A percentile compares a stretch with the other conserved stretches of the same genome.
Conservation (phyloP, 2,329 filamentous ascomycete genomes). For the Bipolaris gigantea region DNA sequence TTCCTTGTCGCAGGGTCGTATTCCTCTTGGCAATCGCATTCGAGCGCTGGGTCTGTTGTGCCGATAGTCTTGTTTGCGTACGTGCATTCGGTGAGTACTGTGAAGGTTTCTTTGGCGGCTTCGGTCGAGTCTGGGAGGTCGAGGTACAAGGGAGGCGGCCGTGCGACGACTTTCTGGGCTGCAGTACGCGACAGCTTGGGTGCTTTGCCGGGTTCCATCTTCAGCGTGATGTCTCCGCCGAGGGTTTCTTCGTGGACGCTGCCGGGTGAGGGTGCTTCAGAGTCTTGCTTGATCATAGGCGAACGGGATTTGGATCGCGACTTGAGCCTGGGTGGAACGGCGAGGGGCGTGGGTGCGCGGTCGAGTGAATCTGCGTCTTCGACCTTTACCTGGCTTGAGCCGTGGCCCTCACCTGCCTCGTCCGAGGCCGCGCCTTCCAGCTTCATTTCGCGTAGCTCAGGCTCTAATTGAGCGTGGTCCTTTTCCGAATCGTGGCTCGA, state of each 20-base stretch:
- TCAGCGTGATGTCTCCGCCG: slow-evolving; percentile 63
- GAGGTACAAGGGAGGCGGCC: slow-evolving; percentile 67
- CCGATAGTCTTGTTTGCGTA: slow-evolving; percentile 93
- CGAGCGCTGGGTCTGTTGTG: slow-evolving; percentile 86
- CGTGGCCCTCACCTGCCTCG: slow-evolving; percentile 21
- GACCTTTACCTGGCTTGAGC: slow-evolving; percentile 30
- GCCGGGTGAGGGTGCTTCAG: slow-evolving; percentile 42
- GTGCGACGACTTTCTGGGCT: slow-evolving; percentile 68
- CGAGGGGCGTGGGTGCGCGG: slow-evolving; percentile 33
- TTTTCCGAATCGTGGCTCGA: slow-evolving; percentile 41
- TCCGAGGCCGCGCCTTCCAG: slow-evolving; percentile 42
- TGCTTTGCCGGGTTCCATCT: slow-evolving; percentile 63
- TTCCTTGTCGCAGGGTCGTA: slow-evolving; percentile 62
- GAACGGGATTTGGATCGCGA: slow-evolving; percentile 38
- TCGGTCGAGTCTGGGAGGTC: slow-evolving; percentile 77
- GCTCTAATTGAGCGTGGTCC: slow-evolving; percentile 45
- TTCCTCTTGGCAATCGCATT: slow-evolving; percentile 93
- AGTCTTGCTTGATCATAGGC: slow-evolving; percentile 33
- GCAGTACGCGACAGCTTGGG: slow-evolving; percentile 74
- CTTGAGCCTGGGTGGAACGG: slow-evolving; percentile 33
- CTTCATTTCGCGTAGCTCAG: slow-evolving; percentile 51
- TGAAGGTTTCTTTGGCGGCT: slow-evolving; percentile 75
- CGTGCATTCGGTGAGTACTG: slow-evolving; percentile 79
- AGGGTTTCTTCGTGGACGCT: slow-evolving; percentile 57
- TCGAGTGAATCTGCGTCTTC: slow-evolving; percentile 25